Conservation (phyloP, 345 rosid genomes). For the Citrus glauca region DNA sequence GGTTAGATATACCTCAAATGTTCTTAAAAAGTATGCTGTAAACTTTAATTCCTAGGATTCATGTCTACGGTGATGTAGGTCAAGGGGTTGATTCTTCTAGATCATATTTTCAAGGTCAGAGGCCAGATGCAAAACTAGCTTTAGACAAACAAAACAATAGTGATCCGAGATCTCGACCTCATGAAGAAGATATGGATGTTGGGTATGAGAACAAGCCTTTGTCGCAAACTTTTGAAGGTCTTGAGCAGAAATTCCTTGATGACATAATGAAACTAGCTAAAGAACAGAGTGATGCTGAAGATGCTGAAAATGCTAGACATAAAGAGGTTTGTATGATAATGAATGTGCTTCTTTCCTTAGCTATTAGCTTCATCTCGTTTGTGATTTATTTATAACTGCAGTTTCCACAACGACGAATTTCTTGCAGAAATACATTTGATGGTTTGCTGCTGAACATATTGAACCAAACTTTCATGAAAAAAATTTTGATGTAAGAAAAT, state of each 20-base stretch:
- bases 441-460: background rate
- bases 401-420: background rate
- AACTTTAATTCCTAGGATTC: background rate
- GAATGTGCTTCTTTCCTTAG: background rate
- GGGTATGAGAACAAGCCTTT: conserved; percentile 48
- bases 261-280: conserved; percentile 65
- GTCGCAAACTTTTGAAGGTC: conserved; percentile 53
- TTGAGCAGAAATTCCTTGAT: conserved; percentile 68
- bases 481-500: background rate
- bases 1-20: background rate
- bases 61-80: conserved; percentile 42
- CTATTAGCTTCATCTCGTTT: background rate
- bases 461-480: background rate
- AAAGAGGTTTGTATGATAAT: conserved; percentile 58
- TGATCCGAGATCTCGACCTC: conserved; percentile 52
- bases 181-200: conserved; percentile 45
- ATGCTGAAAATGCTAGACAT: conserved; percentile 76
- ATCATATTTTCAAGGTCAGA: conserved; percentile 58
- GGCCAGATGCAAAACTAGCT: conserved; percentile 39
- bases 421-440: background rate
- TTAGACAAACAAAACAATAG: conserved; percentile 48
- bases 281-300: conserved; percentile 75
- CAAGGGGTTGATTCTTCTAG: conserved; percentile 63
- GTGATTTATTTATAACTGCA: background rate
- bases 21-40: background rate